phyloP scores from a whole-genome alignment of 306 rosid species.

The Cucurbita maxima region DNA sequence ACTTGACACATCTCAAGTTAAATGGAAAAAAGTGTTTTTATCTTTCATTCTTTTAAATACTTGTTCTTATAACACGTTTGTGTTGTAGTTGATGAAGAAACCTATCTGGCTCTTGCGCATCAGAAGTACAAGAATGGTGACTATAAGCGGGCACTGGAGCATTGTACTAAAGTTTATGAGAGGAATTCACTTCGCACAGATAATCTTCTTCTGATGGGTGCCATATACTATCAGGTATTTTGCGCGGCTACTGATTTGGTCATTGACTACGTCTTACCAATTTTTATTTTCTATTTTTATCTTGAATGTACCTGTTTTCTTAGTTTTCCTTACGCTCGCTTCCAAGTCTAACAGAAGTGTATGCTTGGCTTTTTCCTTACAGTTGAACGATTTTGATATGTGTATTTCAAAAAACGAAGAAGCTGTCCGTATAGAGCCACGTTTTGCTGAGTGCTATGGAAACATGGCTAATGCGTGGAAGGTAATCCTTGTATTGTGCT shows the following conservation, averaged over 20 bases:
- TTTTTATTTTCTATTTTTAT: neutral
- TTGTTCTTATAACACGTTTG: neutral
- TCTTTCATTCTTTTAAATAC: neutral
- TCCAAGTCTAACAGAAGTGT: neutral
- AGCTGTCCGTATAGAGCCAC: conserved; percentile 78
- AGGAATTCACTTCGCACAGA: conserved; percentile 78
- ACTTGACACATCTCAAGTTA: neutral
- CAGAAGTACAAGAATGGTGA: conserved; percentile 81
- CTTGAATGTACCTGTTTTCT: neutral
- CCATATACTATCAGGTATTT: conserved; percentile 88
- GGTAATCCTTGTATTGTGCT: conserved; percentile 19
- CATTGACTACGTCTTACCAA: neutral
- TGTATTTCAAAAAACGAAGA: conserved; percentile 92
- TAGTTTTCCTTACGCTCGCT: neutral
- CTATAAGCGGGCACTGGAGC: conserved; percentile 83
- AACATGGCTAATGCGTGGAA: conserved; percentile 99
- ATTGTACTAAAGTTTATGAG: conserved; percentile 65
- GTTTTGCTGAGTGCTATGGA: conserved; percentile 93
- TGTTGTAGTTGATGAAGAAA: conserved; percentile 75
- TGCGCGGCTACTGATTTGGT: neutral
- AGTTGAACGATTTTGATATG: conserved; percentile 92
- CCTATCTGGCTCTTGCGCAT: conserved; percentile 67
- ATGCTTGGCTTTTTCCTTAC: neutral
- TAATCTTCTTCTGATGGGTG: conserved; percentile 87
- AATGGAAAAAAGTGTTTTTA: neutral